These are phyloP conservation scores for Cordyceps farinosa DNA, from an alignment of 2,329 filamentous ascomycete genomes.

Conservation along the genomic window DNA sequence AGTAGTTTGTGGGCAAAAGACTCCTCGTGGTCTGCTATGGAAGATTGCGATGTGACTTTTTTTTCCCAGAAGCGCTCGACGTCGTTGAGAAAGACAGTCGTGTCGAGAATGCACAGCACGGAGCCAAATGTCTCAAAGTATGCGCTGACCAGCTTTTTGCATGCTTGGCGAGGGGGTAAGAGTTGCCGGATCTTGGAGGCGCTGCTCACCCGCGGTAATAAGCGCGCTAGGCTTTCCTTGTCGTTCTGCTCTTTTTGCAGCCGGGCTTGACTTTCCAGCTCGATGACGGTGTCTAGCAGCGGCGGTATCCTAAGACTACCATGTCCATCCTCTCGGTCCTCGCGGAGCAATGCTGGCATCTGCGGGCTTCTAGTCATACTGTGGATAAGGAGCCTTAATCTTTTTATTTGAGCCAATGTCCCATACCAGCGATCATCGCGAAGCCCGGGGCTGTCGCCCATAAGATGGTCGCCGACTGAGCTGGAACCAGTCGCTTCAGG, in stretches of 20 bases:
- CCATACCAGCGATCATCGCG: neutral
- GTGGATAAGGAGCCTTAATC: neutral
- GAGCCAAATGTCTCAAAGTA: conserved; percentile 51
- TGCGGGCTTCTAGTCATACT: neutral
- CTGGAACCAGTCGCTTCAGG: neutral
- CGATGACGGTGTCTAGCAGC: neutral
- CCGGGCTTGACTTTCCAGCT: neutral
- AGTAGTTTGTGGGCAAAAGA: conserved; percentile 51
- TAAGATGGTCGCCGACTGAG: neutral
- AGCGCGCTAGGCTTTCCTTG: neutral
- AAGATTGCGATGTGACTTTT: neutral
- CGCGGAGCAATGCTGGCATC: neutral
- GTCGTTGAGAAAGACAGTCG: conserved; percentile 47
- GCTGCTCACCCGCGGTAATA: neutral
- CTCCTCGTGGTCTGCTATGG: conserved; percentile 25
- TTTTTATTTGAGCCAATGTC: neutral
- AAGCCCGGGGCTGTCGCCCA: neutral
- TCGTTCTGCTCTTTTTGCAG: neutral
- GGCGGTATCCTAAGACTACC: neutral
- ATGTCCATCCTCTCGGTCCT: neutral
- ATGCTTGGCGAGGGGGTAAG: conserved; percentile 27
- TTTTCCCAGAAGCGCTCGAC: conserved; percentile 42
- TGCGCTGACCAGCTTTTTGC: conserved; percentile 40
- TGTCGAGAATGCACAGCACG: conserved; percentile 50
- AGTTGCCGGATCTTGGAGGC: neutral